Base-by-base conservation (phyloP, 352 stramenopile genomes). In the Globisporangium echinulatum region DNA sequence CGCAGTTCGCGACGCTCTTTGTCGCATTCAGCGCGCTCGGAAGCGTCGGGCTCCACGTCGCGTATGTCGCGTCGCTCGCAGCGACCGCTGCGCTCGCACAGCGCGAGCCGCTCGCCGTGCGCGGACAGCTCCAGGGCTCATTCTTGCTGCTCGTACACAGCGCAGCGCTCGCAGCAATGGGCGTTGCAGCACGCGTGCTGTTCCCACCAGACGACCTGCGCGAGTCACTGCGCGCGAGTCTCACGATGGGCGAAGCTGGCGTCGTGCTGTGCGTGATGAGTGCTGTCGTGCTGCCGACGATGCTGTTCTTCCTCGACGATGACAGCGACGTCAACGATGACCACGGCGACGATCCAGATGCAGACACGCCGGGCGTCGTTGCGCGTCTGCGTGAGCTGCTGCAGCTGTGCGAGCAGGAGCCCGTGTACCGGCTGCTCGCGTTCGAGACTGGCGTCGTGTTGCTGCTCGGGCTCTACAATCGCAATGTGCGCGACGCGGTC, bases 1-100 rank as follows among this genome's bases (percentile, higher is more conserved):
- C 59, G 17, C 59, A 58, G 37, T 58, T 61, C 25, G 64, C 58
- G 9, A 42, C 49, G 17, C 49, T 82, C 17, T 55, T 76, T 1
- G 63, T 79, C 13, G 44, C n/a, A 0, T 73, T 80, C 37, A 70
- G 66, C 39, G 57, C 84, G n/a, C 9, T 75, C 5, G 69, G 68
- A 0, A 60, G 51, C 44, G 62, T 80, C 13, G 66, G 52, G 0
- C 40, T 88, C 4, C 67, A 85, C 54, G 19, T 84, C 6, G 64
- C 71, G 56, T 84, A 65, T 63, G 64, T 84, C 33, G 49, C 61
- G 5, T 74, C 77, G 2, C 61, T 84, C 33, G 69, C 76, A 8
- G 55, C 81, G 36, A 70, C 77, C 8, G 67, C 87, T 42, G 74
- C 76, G 42, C 78, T 81, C 14, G 79, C 72, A 48, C 79, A 88